Evolutionary conservation across 1,284 basidiomycete species (phyloP).

Genomic region (Ceratobasidium sp.): DNA sequence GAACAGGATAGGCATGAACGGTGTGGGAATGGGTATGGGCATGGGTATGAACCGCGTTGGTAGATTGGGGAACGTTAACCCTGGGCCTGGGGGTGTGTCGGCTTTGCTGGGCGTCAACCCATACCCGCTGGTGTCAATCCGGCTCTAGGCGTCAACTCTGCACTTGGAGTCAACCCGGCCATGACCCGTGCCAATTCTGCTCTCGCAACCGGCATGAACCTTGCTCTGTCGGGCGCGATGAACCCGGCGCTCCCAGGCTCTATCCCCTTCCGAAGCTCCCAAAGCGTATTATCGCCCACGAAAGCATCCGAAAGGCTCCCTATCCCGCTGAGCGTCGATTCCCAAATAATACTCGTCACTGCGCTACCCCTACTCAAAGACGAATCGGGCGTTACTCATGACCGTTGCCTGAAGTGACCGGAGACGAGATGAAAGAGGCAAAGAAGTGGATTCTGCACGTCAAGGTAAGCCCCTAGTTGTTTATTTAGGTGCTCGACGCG

Average conservation of each 20-base stretch:
- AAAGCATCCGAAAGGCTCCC: conserved; percentile 56
- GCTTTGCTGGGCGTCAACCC: conserved; percentile 16
- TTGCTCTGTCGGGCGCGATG: conserved; percentile 31
- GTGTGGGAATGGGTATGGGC: conserved; percentile 33
- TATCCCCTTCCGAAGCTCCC: conserved; percentile 46
- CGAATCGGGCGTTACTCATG: conserved; percentile 63
- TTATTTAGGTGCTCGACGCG: conserved; percentile 2
- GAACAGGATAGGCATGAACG: too few relatives aligned
- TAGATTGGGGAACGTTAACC: conserved; percentile 6
- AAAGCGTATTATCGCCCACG: conserved; percentile 51
- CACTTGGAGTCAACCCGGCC: conserved; percentile 28
- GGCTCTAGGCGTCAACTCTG: conserved; percentile 22
- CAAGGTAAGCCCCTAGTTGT: too few relatives aligned
- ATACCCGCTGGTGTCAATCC: conserved; percentile 19
- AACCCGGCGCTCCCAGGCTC: conserved; percentile 23
- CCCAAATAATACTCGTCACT: conserved; percentile 73
- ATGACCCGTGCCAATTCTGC: conserved; percentile 38
- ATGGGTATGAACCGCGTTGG: conserved; percentile 13
- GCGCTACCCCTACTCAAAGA: conserved; percentile 66
- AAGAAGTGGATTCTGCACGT: conserved; percentile 62
- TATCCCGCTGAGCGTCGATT: conserved; percentile 65
- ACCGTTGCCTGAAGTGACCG: conserved; percentile 68
- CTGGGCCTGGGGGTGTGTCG: not conserved
- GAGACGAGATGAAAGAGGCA: conserved; percentile 64
- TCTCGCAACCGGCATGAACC: conserved; percentile 47